phyloP scores from a whole-genome alignment of 78 protist species.

The Tieghemostelium lacteum region DNA sequence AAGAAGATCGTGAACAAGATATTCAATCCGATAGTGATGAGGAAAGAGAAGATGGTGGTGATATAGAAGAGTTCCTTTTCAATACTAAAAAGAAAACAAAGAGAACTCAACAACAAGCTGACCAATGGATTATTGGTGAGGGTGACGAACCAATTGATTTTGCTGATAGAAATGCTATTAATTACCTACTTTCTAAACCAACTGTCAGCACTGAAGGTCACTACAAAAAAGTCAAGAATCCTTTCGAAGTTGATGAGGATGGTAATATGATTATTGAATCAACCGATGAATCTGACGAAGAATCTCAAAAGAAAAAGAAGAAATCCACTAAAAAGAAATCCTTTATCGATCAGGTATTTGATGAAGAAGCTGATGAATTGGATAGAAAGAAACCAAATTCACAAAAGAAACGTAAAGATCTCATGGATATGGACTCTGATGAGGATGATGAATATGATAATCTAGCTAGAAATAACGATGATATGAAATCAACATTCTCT shows the following conservation, averaged over 20 bases:
- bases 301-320: conserved; percentile 5
- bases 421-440: conserved; percentile 6
- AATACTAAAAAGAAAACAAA: conserved; percentile 32
- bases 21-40: not conserved
- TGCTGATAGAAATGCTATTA: conserved; percentile 55
- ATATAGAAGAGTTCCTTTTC: conserved; percentile 61
- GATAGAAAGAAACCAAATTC: conserved; percentile 62
- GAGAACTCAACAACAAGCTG: not conserved
- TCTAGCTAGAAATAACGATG: conserved; percentile 15
- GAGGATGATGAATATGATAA: conserved; percentile 12
- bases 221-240: conserved; percentile 1
- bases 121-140: conserved; percentile 40
- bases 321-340: not conserved
- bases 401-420: not conserved
- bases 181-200: conserved; percentile 6
- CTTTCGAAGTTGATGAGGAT: conserved; percentile 33
- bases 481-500: conserved; percentile 39
- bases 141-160: conserved; percentile 76
- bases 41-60: conserved; percentile 51
- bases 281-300: conserved; percentile 10
- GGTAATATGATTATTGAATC: conserved; percentile 40
- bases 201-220: not conserved
- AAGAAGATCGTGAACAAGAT: not conserved
- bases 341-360: conserved; percentile 50
- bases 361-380: conserved; percentile 29